Evolutionary conservation across 176 grass and related monocot genomes (phyloP), one percentile per base, ranked within the genome.

Genomic region (Musa acuminata): DNA sequence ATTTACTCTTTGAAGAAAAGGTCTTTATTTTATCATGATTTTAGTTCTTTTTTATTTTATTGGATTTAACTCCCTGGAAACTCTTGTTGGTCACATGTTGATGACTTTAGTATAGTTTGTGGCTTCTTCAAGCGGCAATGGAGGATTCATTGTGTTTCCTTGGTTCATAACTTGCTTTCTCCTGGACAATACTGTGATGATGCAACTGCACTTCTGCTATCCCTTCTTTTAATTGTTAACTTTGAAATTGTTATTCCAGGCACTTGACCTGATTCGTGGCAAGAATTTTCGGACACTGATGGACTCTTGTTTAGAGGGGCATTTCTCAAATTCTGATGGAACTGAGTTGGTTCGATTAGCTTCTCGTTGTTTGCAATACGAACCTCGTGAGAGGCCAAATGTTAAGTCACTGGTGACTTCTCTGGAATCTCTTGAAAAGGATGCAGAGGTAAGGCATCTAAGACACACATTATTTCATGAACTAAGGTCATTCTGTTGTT

Each of bases 281-380:
- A 92, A 87, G 25, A 96, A 87, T 62, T 81, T 86, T 70, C 71
- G 78, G 22, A 83, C 79, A 64, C 60, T 96, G 77, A 92, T 89
- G 85, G 93, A 96, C 74, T 96, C 89, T 63, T 92, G 93, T 86
- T 87, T 96, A 76, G 89, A 96, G 74, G 93, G 85, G 58, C 89
- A 92, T 73, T 86, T 96, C 55, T 90, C 89, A 58, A 80, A 75
- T 65, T 84, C 87, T 19, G 87, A 92, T 90, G 93, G 89, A 72
- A 86, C 78, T 52, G 87, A 96, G 10, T 77, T 96, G 79, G 84
- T 90, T 49, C 75, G 85, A 72, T 77, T 96, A 74, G 85, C 85
- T 79, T 96, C 89, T 52, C 78, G 83, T 51, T 92, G 87, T 74
- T 83, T 96, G 81, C 87, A 92, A 67, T 92, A 88, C 86, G 93